phyloP scores from a whole-genome alignment of 345 rosid species.

The Atalantia buxifolia region DNA sequence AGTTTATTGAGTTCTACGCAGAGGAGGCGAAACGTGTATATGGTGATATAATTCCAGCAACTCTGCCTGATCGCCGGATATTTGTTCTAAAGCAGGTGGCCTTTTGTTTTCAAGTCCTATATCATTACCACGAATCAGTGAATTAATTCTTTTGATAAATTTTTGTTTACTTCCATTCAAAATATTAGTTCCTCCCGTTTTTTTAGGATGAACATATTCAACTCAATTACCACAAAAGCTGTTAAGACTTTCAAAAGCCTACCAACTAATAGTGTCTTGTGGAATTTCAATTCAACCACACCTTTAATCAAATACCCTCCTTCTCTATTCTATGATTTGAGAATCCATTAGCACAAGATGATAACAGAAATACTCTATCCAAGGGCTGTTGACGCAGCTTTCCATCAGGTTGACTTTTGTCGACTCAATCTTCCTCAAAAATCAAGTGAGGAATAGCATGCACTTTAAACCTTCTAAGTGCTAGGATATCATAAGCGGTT shows the following conservation, averaged over 20 bases:
- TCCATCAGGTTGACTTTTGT: background rate
- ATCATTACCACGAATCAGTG: background rate
- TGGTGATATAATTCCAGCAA: slow-evolving; percentile 90
- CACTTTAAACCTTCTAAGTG: background rate
- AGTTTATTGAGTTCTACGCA: slow-evolving; percentile 83
- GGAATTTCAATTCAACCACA: background rate
- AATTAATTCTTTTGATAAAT: background rate
- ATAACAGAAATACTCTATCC: background rate
- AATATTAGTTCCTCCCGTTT: background rate
- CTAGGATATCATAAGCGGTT: background rate
- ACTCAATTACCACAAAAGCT: background rate
- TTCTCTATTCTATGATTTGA: background rate
- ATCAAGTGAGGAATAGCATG: background rate
- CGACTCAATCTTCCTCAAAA: background rate
- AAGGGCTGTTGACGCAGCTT: background rate
- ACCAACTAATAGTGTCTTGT: background rate
- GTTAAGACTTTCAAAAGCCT: background rate
- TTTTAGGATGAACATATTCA: background rate
- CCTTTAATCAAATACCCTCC: background rate
- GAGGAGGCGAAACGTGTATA: slow-evolving; percentile 96
- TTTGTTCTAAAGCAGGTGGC: slow-evolving; percentile 85
- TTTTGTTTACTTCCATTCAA: background rate
- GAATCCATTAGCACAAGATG: background rate
- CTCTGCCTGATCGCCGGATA: slow-evolving; percentile 73
- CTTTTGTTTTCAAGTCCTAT: background rate